Percentiles rank a stretch among this genome's conserved stretches.
Evolutionary conservation across 1,139 yeast genomes (phyloP).

Genomic region (Lodderomyces jiufengensis): DNA sequence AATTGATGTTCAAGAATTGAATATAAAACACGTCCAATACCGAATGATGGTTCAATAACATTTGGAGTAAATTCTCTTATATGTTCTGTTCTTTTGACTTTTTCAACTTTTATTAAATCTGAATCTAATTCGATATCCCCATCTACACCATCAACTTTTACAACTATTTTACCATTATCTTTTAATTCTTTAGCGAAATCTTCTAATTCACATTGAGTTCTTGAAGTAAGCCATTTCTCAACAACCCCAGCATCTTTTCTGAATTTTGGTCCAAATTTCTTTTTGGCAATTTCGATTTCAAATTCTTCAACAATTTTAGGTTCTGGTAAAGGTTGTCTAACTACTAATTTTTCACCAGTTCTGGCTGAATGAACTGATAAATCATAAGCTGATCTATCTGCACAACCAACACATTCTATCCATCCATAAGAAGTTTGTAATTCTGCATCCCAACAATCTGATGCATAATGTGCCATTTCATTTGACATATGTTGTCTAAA

Average conservation of each 20-base stretch:
- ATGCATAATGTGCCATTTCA: slow-evolving; percentile 99
- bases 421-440: slow-evolving; percentile 94
- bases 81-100: slow-evolving; percentile 80
- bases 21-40: slow-evolving; percentile 96
- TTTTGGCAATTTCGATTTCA: slow-evolving; percentile 86
- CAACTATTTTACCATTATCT: slow-evolving; percentile 60
- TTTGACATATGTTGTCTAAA: slow-evolving; percentile 98
- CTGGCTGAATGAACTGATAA: slow-evolving; percentile 91
- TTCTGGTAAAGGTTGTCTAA: slow-evolving; percentile 81
- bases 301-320: slow-evolving; percentile 80
- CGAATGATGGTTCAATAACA: slow-evolving; percentile 98
- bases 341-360: slow-evolving; percentile 92
- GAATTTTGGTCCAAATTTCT: slow-evolving; percentile 95
- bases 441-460: slow-evolving; percentile 99
- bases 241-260: slow-evolving; percentile 95
- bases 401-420: slow-evolving; percentile 99
- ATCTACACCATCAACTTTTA: slow-evolving; percentile 58
- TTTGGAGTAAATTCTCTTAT: slow-evolving; percentile 95
- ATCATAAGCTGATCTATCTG: slow-evolving; percentile 98
- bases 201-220: slow-evolving; percentile 86
- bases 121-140: slow-evolving; percentile 66
- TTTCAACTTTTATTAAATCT: slow-evolving; percentile 69
- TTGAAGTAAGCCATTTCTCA: slow-evolving; percentile 69
- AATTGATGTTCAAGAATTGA: slow-evolving; percentile 89
- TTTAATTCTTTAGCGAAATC: slow-evolving; percentile 67